Evolutionary conservation across 2,329 filamentous ascomycete species (phyloP), one percentile per base, ranked within the genome.

Genomic region (Alternaria consortialis): DNA sequence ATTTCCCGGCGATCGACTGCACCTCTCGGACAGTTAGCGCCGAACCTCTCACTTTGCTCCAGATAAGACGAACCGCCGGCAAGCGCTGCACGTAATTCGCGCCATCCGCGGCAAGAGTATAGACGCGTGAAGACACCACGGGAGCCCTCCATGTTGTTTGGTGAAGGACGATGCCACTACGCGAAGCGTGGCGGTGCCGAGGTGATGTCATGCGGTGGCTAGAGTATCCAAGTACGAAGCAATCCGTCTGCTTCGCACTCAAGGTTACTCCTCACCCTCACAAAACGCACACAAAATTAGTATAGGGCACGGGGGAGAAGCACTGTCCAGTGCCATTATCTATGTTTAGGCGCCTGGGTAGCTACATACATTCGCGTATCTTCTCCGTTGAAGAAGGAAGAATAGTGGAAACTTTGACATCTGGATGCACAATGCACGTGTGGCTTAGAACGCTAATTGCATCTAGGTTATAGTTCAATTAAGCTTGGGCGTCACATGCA

Each of bases 21-120:
- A 42, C 39, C 20, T 20, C 23, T 53, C 54, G 59, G 46, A 44
- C 32, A 29, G 48, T 51, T 44, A 56, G 53, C 65, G 61, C 56
- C 46, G 39, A 57, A 53, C 42, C 56, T 57, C 63, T 65, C 55
- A 60, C 54, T 42, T 31, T 39, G 39, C 54, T 47, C 50, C 32
- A 53, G 59, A 65, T 47, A 54, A 46, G 32, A 59, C 15, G 5
- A 47, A 23, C 32, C 17, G 23, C 46, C 31, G 8, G 31, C 58
- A 56, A 37, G 53, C 42, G 56, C 53, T 56, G 46, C 52, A 51
- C 32, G 25, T 23, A 43, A 20, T 34, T 7, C 2, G 9, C 46
- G 46, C 37, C 46, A 36, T 29, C 13, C 29, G 48, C 46, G 54
- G 46, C 54, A 44, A 15, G 27, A 31, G 13, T 27, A 36, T 48